phyloP scores from a whole-genome alignment of 2,329 filamentous ascomycete species.

The Aulographum hederae region DNA sequence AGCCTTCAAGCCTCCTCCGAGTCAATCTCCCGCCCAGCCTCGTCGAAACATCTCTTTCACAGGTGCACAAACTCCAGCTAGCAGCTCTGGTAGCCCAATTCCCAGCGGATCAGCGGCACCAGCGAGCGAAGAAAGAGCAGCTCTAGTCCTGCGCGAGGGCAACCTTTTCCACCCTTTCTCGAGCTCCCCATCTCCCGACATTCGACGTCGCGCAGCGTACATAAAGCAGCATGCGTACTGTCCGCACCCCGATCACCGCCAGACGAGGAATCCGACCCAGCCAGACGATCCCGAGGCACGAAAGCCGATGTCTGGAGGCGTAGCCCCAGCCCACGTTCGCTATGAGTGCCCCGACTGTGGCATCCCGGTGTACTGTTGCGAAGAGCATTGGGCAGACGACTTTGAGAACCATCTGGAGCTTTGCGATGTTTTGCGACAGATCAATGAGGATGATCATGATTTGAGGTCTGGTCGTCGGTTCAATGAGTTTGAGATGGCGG shows the following conservation, averaged over 20 bases:
- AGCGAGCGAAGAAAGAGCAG: constrained; percentile 9
- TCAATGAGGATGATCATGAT: constrained; percentile 97
- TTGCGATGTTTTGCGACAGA: constrained; percentile 77
- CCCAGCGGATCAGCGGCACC: constrained; percentile 4
- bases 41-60: background rate
- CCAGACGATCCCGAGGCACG: constrained; percentile 44
- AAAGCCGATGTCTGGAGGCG: constrained; percentile 32
- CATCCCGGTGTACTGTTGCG: constrained; percentile 79
- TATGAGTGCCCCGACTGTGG: constrained; percentile 97
- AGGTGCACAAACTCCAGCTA: background rate
- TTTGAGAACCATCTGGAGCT: constrained; percentile 86
- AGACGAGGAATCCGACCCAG: constrained; percentile 49
- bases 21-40: too few species aligned
- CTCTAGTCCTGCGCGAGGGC: constrained; percentile 42
- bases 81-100: constrained; percentile 11
- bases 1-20: background rate
- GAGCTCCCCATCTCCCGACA: constrained; percentile 71
- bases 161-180: constrained; percentile 91
- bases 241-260: constrained; percentile 72
- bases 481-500: constrained; percentile 83
- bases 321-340: constrained; percentile 60
- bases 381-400: constrained; percentile 90
- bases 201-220: constrained; percentile 71
- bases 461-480: constrained; percentile 79
- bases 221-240: constrained; percentile 91